Base-by-base conservation (phyloP, 495 filamentous ascomycete genomes). In the Aspergillus leporis region DNA sequence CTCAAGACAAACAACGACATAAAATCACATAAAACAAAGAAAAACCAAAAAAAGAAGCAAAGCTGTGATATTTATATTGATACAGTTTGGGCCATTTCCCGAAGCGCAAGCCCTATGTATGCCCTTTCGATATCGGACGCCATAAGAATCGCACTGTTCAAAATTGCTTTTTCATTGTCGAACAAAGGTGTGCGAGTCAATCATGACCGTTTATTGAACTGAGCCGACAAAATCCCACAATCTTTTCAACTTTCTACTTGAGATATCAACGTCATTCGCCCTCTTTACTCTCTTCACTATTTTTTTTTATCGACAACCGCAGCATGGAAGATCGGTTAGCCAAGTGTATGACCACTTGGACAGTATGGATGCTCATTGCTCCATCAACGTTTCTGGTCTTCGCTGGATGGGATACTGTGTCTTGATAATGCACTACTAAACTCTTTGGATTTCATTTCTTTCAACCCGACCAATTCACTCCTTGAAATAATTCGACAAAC, bases 361-460 rank as follows among this genome's bases (percentile, higher is more conserved):
- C 34, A 41, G 10, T 14, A 41, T 18, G 8, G 32, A 36, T 36
- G 32, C 3, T 8, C 32, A 36, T 36, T 36, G 43, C 41, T 45
- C 13, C 13, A 4, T n/a, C 19, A 45, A 21, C 45, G 21, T 47
- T 47, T 47, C 23, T 22, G 7, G 14, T 19, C 23, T 47, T 3
- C 4, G 14, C 14, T 38, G 34, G 14, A 10, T 38, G 34, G 34
- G 34, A 14, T 38, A 7, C 34, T n/a, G 16, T 41, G 3, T n/a
- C 12, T 14, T 14, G 16, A 21, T 12, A 19, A 1, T 36, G 32
- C 51, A 53, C 45, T 36, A 55, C 21, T 19, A 51, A 51, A 55
- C 34, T 55, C 52, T 21, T 40, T 51, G 43, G 28, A 22, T 51
- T 58, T 61, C 53, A 55, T 58, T 66, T 54, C 47, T 23, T 28